A percentile compares a stretch with the other conserved stretches of the same genome.
Evolutionary conservation across 352 stramenopile species (phyloP).

Genomic region (Globisporangium polare): DNA sequence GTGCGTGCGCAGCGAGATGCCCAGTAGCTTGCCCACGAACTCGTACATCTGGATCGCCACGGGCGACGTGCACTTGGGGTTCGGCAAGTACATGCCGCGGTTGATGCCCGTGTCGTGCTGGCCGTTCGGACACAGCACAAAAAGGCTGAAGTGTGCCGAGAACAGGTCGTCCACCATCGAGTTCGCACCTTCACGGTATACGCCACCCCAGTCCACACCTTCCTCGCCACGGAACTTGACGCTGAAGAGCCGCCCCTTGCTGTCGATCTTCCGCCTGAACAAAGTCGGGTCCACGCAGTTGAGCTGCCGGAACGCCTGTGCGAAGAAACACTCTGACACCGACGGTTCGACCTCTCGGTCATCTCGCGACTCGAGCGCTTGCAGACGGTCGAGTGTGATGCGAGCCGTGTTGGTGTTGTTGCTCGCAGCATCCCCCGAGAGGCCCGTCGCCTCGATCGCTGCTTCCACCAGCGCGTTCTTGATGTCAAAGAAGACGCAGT

Average conservation of each 20-base stretch:
- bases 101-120: conserved; percentile 86
- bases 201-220: conserved; percentile 86
- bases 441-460: conserved; percentile 70
- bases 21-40: conserved; percentile 93
- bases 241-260: conserved; percentile 83
- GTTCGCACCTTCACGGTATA: conserved; percentile 86
- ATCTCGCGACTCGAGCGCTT: conserved; percentile 84
- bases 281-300: conserved; percentile 78
- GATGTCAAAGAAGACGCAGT: conserved; percentile 87
- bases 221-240: conserved; percentile 89
- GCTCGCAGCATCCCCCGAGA: conserved; percentile 42
- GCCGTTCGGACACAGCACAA: conserved; percentile 83
- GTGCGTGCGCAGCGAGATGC: conserved; percentile 91
- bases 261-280: conserved; percentile 88
- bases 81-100: conserved; percentile 85
- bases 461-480: conserved; percentile 80
- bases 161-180: conserved; percentile 90
- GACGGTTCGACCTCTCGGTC: conserved; percentile 85
- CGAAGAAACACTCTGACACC: conserved; percentile 92
- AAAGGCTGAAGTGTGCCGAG: conserved; percentile 78
- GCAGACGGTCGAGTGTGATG: conserved; percentile 82
- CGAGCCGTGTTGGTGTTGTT: conserved; percentile 64
- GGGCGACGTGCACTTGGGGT: conserved; percentile 85
- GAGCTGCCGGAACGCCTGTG: conserved; percentile 91
- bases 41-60: conserved; percentile 91